phyloP scores from a whole-genome alignment of 1,284 basidiomycete genomes.

The Apiotrichum brassicae region DNA sequence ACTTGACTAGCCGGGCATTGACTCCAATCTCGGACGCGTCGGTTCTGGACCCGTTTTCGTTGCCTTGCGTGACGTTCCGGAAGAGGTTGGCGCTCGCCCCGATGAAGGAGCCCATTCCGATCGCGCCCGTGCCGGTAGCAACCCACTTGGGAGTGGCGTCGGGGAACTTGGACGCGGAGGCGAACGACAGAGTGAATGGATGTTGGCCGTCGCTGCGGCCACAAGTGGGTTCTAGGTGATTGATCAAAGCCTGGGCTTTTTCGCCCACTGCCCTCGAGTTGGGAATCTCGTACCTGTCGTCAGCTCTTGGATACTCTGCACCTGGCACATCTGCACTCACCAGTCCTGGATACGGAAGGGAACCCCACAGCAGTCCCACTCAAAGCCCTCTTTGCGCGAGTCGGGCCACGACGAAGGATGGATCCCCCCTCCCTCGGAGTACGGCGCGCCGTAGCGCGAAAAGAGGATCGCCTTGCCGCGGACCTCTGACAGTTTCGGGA shows the following conservation, averaged over 20 bases:
- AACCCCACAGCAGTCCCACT: constrained; percentile 56
- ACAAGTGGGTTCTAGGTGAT: constrained; percentile 20
- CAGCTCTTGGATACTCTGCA: too few relatives aligned
- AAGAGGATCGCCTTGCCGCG: constrained; percentile 74
- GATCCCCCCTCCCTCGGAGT: constrained; percentile 61
- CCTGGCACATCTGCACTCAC: constrained; percentile 55
- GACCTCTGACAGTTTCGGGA: constrained; percentile 72
- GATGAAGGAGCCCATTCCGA: constrained; percentile 6
- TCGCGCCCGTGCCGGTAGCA: constrained; percentile 50
- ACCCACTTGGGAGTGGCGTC: constrained; percentile 59
- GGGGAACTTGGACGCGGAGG: constrained; percentile 70
- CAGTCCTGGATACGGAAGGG: constrained; percentile 72
- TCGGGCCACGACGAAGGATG: constrained; percentile 77
- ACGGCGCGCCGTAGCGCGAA: constrained; percentile 64
- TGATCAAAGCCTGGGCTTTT: constrained; percentile 55
- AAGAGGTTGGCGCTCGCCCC: constrained; percentile 2
- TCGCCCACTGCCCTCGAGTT: constrained; percentile 1
- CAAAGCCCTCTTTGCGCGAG: constrained; percentile 61
- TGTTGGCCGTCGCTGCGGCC: constrained; percentile 3
- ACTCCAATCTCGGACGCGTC: constrained; percentile 55
- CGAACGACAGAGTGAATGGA: constrained; percentile 60
- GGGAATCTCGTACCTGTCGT: constrained; percentile 11
- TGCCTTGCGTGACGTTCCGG: constrained; percentile 5
- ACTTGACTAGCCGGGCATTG: constrained; percentile 62
- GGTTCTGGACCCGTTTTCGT: neutral